Conservation (phyloP, 2,329 filamentous ascomycete species). For the Hymenoscyphus fraxineus region DNA sequence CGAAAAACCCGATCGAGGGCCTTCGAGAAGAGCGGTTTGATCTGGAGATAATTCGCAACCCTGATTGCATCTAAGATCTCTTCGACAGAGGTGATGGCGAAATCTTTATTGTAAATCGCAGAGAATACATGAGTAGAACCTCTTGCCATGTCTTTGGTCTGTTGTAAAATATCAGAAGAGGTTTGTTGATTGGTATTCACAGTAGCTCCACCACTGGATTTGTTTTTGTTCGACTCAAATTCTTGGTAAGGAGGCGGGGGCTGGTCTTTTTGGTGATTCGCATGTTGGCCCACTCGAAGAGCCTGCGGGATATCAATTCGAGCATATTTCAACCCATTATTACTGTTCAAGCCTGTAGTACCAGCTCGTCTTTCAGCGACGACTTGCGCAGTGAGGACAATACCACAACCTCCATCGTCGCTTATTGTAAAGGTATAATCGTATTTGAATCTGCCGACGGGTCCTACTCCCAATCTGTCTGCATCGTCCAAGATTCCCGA, state of each 20-base stretch:
- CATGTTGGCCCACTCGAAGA: background rate
- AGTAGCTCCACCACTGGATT: background rate
- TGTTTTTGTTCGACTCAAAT: background rate
- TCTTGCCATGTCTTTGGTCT: background rate
- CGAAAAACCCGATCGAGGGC: background rate
- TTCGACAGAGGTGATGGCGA: background rate
- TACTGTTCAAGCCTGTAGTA: background rate
- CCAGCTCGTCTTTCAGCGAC: too few species aligned
- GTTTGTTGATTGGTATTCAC: background rate
- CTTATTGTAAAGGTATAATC: background rate
- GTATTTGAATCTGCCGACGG: background rate
- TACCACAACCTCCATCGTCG: background rate
- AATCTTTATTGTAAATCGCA: background rate
- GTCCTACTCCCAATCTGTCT: background rate
- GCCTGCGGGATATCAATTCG: background rate
- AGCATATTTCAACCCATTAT: background rate
- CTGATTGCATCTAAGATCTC: background rate
- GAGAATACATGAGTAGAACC: background rate
- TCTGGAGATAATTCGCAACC: background rate
- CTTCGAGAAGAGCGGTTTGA: background rate
- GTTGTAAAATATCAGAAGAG: background rate
- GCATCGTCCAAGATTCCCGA: background rate
- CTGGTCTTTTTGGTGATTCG: background rate
- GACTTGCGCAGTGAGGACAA: too few species aligned
- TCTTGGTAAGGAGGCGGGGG: background rate